Evolutionary conservation across 495 filamentous ascomycete species (phyloP).

Genomic region (Staphylotrichum tortipilum): DNA sequence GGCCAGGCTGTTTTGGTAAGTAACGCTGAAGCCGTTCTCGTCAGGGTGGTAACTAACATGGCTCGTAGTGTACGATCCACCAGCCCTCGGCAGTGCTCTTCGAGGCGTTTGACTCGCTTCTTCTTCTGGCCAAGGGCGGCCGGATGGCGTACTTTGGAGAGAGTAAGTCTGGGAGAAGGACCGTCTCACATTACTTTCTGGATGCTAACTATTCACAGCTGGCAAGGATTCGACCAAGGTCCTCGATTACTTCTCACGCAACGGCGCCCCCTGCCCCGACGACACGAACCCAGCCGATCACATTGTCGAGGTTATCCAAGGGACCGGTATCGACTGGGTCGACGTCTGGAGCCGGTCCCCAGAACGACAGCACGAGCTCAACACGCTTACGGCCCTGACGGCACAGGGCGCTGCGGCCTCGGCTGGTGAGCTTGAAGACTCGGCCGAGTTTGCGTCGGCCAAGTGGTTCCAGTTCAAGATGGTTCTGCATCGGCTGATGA

Average conservation of each 20-base stretch:
- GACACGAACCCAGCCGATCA: constrained; percentile 69
- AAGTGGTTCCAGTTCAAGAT: constrained; percentile 34
- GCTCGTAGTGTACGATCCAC: constrained; percentile 57
- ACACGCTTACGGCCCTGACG: constrained; percentile 40
- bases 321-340: constrained; percentile 43
- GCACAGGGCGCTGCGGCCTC: constrained; percentile 24
- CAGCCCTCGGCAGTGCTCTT: constrained; percentile 67
- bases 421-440: constrained; percentile 15
- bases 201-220: constrained; percentile 20
- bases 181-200: neutral
- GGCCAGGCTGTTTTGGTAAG: constrained; percentile 54
- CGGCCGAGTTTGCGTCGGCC: constrained; percentile 19
- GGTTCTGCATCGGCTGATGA: constrained; percentile 49
- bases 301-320: constrained; percentile 76
- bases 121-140: constrained; percentile 58
- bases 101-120: constrained; percentile 61
- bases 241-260: constrained; percentile 43
- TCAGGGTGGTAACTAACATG: neutral
- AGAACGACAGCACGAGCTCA: constrained; percentile 49
- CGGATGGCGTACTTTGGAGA: constrained; percentile 58
- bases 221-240: constrained; percentile 32
- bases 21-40: too few relatives aligned
- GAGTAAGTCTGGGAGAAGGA: neutral
- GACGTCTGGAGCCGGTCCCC: constrained; percentile 57
- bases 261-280: constrained; percentile 58